phyloP scores from a whole-genome alignment of 1,139 yeast species.

The Meyerozyma guilliermondii region DNA sequence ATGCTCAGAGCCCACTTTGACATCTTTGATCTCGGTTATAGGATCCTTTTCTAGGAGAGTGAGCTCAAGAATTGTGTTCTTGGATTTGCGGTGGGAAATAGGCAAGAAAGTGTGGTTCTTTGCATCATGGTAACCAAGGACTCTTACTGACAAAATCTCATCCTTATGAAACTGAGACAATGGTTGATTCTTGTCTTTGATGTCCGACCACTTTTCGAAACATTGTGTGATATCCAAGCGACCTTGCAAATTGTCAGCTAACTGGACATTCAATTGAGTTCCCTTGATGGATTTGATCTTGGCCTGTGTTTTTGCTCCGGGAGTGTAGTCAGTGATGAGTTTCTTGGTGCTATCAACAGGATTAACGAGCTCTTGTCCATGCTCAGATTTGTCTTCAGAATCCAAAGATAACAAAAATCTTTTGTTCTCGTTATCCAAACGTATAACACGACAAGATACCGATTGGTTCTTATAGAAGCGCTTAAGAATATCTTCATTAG shows the following conservation, averaged over 20 bases:
- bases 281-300: slow-evolving; percentile 58
- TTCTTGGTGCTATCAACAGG: slow-evolving; percentile 57
- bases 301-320: slow-evolving; percentile 63
- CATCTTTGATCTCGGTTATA: slow-evolving; percentile 28
- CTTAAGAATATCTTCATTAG: slow-evolving; percentile 51
- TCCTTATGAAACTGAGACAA: slow-evolving; percentile 56
- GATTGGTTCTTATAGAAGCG: slow-evolving; percentile 64
- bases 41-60: slow-evolving; percentile 41
- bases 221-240: slow-evolving; percentile 74
- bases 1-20: slow-evolving; percentile 39
- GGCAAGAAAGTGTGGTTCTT: slow-evolving; percentile 68
- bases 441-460: slow-evolving; percentile 57
- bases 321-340: slow-evolving; percentile 44
- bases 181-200: slow-evolving; percentile 57
- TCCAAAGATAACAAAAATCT: slow-evolving; percentile 63
- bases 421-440: slow-evolving; percentile 61
- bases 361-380: slow-evolving; percentile 28
- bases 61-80: slow-evolving; percentile 60
- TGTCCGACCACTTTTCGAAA: slow-evolving; percentile 51
- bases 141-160: slow-evolving; percentile 53
- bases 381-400: slow-evolving; percentile 20
- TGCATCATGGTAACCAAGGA: slow-evolving; percentile 76
- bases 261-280: slow-evolving; percentile 68
- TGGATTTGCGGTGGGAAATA: slow-evolving; percentile 52
- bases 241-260: slow-evolving; percentile 79